phyloP scores from a whole-genome alignment of 179 eudicot genomes.

The Vitellaria paradoxa region DNA sequence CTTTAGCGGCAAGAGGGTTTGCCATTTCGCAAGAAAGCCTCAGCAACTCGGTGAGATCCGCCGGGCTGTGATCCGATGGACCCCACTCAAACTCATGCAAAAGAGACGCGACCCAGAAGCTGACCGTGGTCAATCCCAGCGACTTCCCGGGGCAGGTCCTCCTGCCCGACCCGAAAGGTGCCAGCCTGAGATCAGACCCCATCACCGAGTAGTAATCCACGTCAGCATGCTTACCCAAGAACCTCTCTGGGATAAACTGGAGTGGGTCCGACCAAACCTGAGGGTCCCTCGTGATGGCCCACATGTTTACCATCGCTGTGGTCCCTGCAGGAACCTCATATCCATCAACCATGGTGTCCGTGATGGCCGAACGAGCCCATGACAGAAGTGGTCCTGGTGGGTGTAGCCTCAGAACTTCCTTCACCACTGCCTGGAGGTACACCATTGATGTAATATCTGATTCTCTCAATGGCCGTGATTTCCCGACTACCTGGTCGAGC shows the following conservation, averaged over 20 bases:
- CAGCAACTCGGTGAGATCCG: slow-evolving; percentile 57
- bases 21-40: slow-evolving; percentile 79
- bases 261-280: slow-evolving; percentile 53
- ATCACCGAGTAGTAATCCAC: slow-evolving; percentile 27
- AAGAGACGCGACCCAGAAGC: slow-evolving; percentile 61
- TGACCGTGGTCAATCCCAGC: slow-evolving; percentile 59
- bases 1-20: slow-evolving; percentile 48
- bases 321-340: slow-evolving; percentile 64
- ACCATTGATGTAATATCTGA: slow-evolving; percentile 42
- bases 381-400: slow-evolving; percentile 84
- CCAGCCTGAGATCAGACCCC: slow-evolving; percentile 52
- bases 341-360: slow-evolving; percentile 52
- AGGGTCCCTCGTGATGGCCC: slow-evolving; percentile 72
- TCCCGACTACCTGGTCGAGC: slow-evolving; percentile 46
- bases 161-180: slow-evolving; percentile 75
- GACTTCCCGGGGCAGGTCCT: slow-evolving; percentile 67
- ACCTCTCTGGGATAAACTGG: slow-evolving; percentile 53
- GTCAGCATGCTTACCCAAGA: slow-evolving; percentile 14
- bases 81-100: slow-evolving; percentile 61
- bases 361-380: slow-evolving; percentile 61
- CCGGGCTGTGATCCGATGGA: slow-evolving; percentile 4
- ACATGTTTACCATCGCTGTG: slow-evolving; percentile 72
- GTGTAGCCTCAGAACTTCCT: slow-evolving; percentile 63
- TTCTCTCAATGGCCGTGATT: slow-evolving; percentile 47
- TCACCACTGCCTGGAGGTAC: slow-evolving; percentile 63